phyloP scores from a whole-genome alignment of 306 rosid species.

The Dalbergia oliveri region DNA sequence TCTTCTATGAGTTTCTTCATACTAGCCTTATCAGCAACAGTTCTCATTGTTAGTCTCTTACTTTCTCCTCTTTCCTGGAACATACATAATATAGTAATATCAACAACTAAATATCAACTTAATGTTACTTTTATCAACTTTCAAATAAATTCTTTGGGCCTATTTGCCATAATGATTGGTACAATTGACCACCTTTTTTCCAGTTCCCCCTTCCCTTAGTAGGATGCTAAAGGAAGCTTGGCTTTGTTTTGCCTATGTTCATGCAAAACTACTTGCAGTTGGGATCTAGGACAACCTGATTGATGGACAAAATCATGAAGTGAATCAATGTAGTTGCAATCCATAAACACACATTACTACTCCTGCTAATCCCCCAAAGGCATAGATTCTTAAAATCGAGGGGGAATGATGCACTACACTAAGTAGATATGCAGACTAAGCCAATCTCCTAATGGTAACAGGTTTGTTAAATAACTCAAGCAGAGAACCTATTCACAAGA shows the following conservation, averaged over 20 bases:
- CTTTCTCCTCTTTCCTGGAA: conserved; percentile 69
- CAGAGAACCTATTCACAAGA: neutral
- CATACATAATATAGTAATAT: conserved; percentile 21
- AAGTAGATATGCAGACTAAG: conserved; percentile 1
- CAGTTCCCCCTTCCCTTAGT: neutral
- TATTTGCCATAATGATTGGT: conserved; percentile 65
- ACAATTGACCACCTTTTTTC: conserved; percentile 39
- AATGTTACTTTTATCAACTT: conserved; percentile 21
- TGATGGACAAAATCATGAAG: conserved; percentile 48
- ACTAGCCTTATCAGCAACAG: conserved; percentile 71
- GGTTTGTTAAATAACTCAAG: conserved; percentile 31
- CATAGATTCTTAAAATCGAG: conserved; percentile 6
- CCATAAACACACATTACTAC: conserved; percentile 10
- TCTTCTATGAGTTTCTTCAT: conserved; percentile 95
- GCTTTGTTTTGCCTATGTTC: conserved; percentile 23
- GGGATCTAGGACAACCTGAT: conserved; percentile 53
- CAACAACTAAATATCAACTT: neutral
- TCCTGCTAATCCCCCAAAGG: conserved; percentile 11
- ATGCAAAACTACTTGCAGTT: conserved; percentile 41
- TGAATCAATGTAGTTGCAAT: conserved; percentile 28
- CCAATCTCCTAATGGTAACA: conserved; percentile 30
- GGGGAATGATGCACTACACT: neutral
- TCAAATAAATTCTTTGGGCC: conserved; percentile 56
- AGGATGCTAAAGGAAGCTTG: conserved; percentile 35
- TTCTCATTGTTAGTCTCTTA: conserved; percentile 43